Evolutionary conservation across 2,329 filamentous ascomycete genomes (phyloP), one percentile per base, ranked within the genome.

Genomic region (Periglandula ipomoeae): DNA sequence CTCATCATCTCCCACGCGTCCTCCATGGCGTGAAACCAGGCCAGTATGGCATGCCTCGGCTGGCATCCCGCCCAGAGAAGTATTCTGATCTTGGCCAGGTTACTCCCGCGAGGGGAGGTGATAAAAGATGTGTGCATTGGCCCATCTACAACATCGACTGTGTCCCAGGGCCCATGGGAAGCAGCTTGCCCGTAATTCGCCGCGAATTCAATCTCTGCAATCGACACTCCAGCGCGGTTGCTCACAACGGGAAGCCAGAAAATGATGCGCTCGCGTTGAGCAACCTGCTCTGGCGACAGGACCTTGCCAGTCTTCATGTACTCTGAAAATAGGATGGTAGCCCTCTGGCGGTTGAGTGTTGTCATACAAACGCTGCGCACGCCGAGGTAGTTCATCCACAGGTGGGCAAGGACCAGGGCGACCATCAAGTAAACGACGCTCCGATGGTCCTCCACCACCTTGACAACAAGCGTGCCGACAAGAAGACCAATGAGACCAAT

Each of bases 401-500:
- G 75, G 65, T 97, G 93, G 6, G 87, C 70, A 11, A 79, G 71
- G 15, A 96, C 76, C 19, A 97, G 76, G 3, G 79, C 53, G 1
- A 90, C 67, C 68, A 95, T 81, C 50, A 84, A 73, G 42, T 70
- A 71, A 79, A 89, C 90, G 34, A 93, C 95, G 9, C 83, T 80
- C 13, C 73, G 65, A 49, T 82, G 81, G 44, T 83, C 81, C 46
- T 85, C 79, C 20, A 96, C 80, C 53, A 79, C 72, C 30, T 85
- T 85, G 17, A 97, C 87, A 13, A 95, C 82, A 2, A 95, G 52
- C 43, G 84, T 93, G 1, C 93, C 93, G 13, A 78, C 80, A 46
- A 95, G 74, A 79, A 97, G 89, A 2, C 93, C 93, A 30, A 95
- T 53, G 23, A 97, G 73, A 2, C 88, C 91, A 49, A 98, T 87